These are phyloP conservation scores for Fusarium sp. DNA, from an alignment of 2,329 filamentous ascomycete species.

Conservation along the genomic window DNA sequence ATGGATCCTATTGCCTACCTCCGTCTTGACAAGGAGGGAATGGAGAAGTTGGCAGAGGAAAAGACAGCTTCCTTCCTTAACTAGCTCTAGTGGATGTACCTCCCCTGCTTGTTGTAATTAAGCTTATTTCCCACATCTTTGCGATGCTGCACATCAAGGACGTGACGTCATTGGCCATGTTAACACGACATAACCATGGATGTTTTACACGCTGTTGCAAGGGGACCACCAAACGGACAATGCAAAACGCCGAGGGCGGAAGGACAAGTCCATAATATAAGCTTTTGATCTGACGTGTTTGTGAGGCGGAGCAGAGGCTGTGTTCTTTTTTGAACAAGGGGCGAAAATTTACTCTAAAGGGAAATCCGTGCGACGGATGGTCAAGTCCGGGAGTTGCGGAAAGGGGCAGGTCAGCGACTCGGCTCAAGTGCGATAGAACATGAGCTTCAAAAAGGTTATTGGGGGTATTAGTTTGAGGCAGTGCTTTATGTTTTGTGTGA, in stretches of 20 bases:
- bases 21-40: constrained; percentile 10
- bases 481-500: not conserved
- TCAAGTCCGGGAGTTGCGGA: not conserved
- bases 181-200: too few species aligned
- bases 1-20: constrained; percentile 2
- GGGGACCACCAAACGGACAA: not conserved
- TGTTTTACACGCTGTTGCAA: not conserved
- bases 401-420: not conserved
- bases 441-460: not conserved
- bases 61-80: not conserved
- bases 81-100: not conserved
- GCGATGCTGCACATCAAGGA: not conserved
- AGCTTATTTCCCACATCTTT: constrained; percentile 1
- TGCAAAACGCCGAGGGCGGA: not conserved
- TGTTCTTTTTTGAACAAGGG: not conserved
- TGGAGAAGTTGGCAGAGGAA: not conserved
- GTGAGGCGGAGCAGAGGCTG: constrained; percentile 8
- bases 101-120: not conserved
- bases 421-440: not conserved
- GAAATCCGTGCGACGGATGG: not conserved
- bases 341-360: not conserved
- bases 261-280: not conserved
- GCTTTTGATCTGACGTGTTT: constrained; percentile 16
- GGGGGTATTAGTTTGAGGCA: not conserved
- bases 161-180: not conserved